Base-by-base conservation (phyloP, 2,329 filamentous ascomycete species). In the Colletotrichum truncatum region DNA sequence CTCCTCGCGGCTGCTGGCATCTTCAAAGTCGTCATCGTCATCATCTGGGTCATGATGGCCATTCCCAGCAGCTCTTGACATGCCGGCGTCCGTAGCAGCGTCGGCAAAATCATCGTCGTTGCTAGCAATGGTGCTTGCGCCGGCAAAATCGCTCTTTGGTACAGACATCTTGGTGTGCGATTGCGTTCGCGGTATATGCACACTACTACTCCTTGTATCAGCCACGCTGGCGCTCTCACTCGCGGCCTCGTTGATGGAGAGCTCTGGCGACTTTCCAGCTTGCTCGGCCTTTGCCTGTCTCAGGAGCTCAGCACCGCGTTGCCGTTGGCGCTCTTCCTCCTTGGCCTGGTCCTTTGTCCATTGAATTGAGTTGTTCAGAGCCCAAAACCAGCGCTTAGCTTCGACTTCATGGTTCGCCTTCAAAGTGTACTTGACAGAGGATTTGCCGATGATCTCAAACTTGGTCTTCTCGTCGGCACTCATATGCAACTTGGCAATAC, bases 361-460 rank as follows among this genome's bases (percentile, higher is more conserved):
- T 76, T 98, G 96, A 52, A 99, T 99, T 6, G 96, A 95, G 76
- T 99, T 99, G 81, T 99, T 99, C 68, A 99, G 83, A 1, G 96
- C 93, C 96, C 96, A 99, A 78, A 97, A 99, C 96, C 96, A 99
- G 59, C 96, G 89, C 80, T 99, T 99, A 6, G 96, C 95, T 78
- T 99, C 96, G 26, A 98, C 95, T 74, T 98, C 92, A 78, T 99
- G 96, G 73, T 99, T 99, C 0, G 96, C 96, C 78, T 97, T 98
- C 56, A 99, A 85, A 51, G 97, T 95, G 76, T 99, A 99, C 80
- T 98, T 99, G 76, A 99, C 96, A 0, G 95, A 98, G 1, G 95
- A 98, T 79, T 99, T 99, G 55, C 96, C 96, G 67, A 95, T 93
- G 56, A 99, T 98, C 74, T 99, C 96, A 73, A 99, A 98, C 65